Conservation (phyloP, 2,329 filamentous ascomycete genomes). For the Coniochaeta sp. region DNA sequence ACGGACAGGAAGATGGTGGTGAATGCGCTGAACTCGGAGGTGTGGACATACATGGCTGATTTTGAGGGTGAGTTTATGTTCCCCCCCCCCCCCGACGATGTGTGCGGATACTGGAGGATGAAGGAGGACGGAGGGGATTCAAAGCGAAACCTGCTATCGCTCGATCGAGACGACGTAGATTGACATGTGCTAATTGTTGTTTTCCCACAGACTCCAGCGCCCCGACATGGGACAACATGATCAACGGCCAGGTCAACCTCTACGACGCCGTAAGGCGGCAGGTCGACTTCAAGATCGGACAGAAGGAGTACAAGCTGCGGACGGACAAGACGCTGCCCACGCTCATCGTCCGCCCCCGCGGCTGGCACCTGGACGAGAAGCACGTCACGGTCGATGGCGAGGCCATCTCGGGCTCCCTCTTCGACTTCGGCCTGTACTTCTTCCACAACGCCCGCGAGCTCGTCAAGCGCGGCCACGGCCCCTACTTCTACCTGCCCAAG, state of each 20-base stretch:
- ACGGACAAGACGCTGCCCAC: constrained; percentile 82
- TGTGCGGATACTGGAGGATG: no score
- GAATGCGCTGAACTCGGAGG: constrained; percentile 90
- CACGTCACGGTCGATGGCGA: constrained; percentile 94
- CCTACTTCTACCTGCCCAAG: constrained; percentile 98
- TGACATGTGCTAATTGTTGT: not conserved
- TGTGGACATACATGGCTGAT: constrained; percentile 99
- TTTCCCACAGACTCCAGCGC: constrained; percentile 70
- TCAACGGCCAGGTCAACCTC: constrained; percentile 95
- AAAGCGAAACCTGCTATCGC: not conserved
- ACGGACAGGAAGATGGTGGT: constrained; percentile 99
- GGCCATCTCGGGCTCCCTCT: constrained; percentile 84
- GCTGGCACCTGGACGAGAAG: constrained; percentile 98
- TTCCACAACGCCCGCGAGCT: constrained; percentile 95
- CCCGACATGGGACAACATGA: constrained; percentile 98
- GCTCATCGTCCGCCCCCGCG: constrained; percentile 87
- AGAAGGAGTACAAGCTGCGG: constrained; percentile 95
- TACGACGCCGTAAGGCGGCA: constrained; percentile 92
- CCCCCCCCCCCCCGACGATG: no score
- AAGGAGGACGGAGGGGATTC: constrained; percentile 4
- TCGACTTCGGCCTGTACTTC: constrained; percentile 98
- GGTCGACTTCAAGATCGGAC: constrained; percentile 91
- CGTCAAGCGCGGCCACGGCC: constrained; percentile 74
- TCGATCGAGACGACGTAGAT: constrained; percentile 9
- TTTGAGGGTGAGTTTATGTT: constrained; percentile 68